These are phyloP conservation scores for Fusarium redolens DNA, from an alignment of 2,329 filamentous ascomycete species.

Conservation along the genomic window DNA sequence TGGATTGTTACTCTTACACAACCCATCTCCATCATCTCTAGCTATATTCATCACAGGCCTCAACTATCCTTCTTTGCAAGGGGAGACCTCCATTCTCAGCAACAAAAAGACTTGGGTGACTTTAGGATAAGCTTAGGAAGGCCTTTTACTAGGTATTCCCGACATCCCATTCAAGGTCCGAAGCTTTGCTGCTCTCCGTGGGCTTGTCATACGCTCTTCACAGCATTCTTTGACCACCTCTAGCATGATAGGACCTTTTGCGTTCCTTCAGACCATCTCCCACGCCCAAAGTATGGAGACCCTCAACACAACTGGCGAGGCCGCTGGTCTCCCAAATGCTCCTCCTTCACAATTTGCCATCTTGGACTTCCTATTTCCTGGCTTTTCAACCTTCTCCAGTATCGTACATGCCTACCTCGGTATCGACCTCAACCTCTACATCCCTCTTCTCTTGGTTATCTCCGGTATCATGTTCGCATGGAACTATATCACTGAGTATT, in stretches of 20 bases:
- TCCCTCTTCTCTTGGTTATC: conserved; percentile 66
- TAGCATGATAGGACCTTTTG: conserved; percentile 23
- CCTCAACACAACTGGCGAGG: conserved; percentile 34
- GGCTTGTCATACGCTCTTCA: background rate
- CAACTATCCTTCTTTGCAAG: background rate
- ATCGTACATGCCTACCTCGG: conserved; percentile 66
- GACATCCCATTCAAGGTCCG: background rate
- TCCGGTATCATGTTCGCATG: conserved; percentile 62
- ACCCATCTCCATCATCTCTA: conserved; percentile 4
- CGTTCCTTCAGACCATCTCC: conserved; percentile 12
- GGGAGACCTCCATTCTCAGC: background rate
- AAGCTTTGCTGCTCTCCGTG: background rate
- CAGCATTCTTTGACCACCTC: background rate
- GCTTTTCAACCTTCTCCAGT: conserved; percentile 68
- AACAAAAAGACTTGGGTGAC: background rate
- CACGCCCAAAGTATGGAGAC: conserved; percentile 40
- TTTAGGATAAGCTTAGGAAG: background rate
- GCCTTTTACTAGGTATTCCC: background rate
- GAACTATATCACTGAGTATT: conserved; percentile 62
- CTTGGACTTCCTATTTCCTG: conserved; percentile 74
- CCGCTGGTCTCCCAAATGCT: background rate
- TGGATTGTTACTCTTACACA: background rate
- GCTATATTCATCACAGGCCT: background rate
- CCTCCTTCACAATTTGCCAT: conserved; percentile 56
- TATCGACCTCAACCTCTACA: conserved; percentile 71